Evolutionary conservation across 1,284 basidiomycete genomes (phyloP).

Genomic region (Paramarasmius palmivorus): DNA sequence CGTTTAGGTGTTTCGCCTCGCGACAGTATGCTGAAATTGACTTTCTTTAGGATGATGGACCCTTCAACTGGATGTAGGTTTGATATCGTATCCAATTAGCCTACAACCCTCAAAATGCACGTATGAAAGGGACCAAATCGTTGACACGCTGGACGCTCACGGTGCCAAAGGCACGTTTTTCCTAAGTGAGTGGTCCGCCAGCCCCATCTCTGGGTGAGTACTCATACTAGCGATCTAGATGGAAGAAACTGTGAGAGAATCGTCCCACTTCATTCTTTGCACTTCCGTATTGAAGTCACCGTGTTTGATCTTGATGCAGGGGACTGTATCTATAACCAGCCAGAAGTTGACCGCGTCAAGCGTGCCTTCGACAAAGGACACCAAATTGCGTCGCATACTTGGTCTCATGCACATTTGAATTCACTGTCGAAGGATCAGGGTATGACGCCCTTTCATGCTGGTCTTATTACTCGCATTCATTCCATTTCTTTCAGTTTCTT

Average conservation of each 20-base stretch:
- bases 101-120: neutral
- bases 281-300: no score
- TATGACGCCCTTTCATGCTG: slow-evolving; percentile 18
- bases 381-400: slow-evolving; percentile 44
- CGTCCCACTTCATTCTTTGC: neutral
- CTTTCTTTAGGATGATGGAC: slow-evolving; percentile 27
- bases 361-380: slow-evolving; percentile 39
- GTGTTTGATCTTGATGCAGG: slow-evolving; percentile 21
- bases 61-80: slow-evolving; percentile 18
- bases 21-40: neutral
- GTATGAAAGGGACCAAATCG: slow-evolving; percentile 19
- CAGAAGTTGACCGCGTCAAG: slow-evolving; percentile 31
- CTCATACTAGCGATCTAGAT: slow-evolving; percentile 1
- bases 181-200: slow-evolving; percentile 33
- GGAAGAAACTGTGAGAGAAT: neutral
- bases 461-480: neutral
- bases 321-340: slow-evolving; percentile 41
- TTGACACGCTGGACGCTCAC: slow-evolving; percentile 19
- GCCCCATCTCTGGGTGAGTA: slow-evolving; percentile 24
- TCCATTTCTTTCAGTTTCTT: neutral
- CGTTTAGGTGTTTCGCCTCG: no score
- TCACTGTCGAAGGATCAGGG: slow-evolving; percentile 35
- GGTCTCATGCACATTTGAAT: slow-evolving; percentile 36
- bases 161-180: slow-evolving; percentile 45
- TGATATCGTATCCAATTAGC: neutral